Percentiles rank a stretch among this genome's conserved stretches.
These are phyloP conservation scores for Penicillium pulvis DNA, from an alignment of 495 filamentous ascomycete genomes.

Conservation along the genomic window DNA sequence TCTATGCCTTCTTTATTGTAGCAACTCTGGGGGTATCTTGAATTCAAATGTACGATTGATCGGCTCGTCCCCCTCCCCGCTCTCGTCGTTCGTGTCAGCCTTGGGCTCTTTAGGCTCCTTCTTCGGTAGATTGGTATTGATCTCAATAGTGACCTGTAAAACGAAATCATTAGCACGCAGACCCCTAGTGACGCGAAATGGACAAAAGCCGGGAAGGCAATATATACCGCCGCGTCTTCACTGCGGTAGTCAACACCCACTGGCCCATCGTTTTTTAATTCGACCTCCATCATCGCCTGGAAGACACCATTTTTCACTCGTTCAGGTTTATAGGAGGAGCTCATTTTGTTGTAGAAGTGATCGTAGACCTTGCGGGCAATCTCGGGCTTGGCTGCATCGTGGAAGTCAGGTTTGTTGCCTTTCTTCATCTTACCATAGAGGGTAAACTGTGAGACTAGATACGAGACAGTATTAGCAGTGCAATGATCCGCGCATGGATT, in stretches of 20 bases:
- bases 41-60: constrained; percentile 38
- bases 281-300: constrained; percentile 98
- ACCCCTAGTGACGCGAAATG: constrained; percentile 24
- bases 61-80: constrained; percentile 17
- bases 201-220: constrained; percentile 33
- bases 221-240: constrained; percentile 64
- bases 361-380: constrained; percentile 82
- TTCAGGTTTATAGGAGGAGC: constrained; percentile 69
- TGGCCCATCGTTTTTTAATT: constrained; percentile 89
- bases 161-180: constrained; percentile 17
- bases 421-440: constrained; percentile 90
- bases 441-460: constrained; percentile 94
- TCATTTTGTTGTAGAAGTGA: constrained; percentile 74
- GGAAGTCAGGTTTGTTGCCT: constrained; percentile 93
- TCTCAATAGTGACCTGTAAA: constrained; percentile 65
- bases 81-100: constrained; percentile 24
- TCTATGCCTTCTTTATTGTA: constrained; percentile 31
- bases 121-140: constrained; percentile 62
- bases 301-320: constrained; percentile 94
- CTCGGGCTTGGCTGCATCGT: constrained; percentile 76
- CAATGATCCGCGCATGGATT: not conserved
- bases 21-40: constrained; percentile 40
- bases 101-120: constrained; percentile 41
- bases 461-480: not conserved
- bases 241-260: constrained; percentile 74